phyloP scores from a whole-genome alignment of 345 rosid species.

The Trapa bicornis region DNA sequence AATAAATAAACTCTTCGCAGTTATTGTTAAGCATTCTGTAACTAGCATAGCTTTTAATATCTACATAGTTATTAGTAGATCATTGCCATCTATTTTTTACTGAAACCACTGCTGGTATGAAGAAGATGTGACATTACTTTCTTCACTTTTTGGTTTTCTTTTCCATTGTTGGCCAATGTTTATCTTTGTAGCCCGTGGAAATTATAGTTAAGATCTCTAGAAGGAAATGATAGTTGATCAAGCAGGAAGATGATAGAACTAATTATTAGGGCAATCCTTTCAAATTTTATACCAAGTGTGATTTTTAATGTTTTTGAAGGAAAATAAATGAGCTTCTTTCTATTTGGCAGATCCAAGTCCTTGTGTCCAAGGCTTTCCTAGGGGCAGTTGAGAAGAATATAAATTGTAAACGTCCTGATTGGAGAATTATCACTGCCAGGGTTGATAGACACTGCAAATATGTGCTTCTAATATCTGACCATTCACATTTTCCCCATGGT shows the following conservation, averaged over 20 bases:
- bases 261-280: not conserved
- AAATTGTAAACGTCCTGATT: constrained; percentile 42
- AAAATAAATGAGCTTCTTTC: not conserved
- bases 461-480: constrained; percentile 68
- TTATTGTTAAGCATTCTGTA: not conserved
- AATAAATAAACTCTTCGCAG: not conserved
- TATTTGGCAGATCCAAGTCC: constrained; percentile 38
- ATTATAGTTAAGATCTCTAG: not conserved
- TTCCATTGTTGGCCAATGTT: not conserved
- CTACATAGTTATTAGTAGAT: not conserved
- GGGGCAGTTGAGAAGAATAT: constrained; percentile 50
- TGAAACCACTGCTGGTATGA: not conserved
- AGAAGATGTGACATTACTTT: not conserved
- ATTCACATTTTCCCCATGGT: constrained; percentile 52
- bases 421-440: constrained; percentile 62
- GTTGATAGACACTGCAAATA: constrained; percentile 40
- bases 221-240: not conserved
- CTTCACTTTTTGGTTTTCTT: not conserved
- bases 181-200: not conserved
- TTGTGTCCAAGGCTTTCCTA: constrained; percentile 48
- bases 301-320: not conserved
- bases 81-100: not conserved
- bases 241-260: not conserved
- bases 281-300: not conserved
- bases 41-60: not conserved